Base-by-base conservation (phyloP, 768 basidiomycete species). In the Leucocoprinus leucothites region DNA sequence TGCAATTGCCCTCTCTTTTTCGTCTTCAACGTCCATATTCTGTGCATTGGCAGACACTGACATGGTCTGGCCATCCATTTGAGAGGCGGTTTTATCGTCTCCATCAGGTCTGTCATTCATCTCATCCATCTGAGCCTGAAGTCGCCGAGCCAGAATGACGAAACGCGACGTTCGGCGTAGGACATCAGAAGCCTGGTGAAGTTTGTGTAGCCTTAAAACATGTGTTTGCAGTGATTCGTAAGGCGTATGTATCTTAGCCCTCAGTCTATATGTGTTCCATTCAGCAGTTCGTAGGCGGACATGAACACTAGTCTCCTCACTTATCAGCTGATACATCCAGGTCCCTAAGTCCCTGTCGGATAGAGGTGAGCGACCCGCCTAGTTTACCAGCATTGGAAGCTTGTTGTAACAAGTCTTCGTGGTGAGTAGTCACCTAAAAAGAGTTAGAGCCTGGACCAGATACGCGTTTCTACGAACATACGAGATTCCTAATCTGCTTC, bases 111-210 rank as follows among this genome's bases (percentile, higher is more conserved):
- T 65, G 25, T 64, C 60, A 41, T 79, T 71, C 61, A 94, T 78
- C 61, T 90, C 90, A 14, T 70, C 74, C 85, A 98, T 94, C 71
- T 98, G 96, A 3, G 75, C 65, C 61, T 97, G 88, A 43, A 98
- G 77, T 34, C 97, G 78, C 22, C 91, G 80, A 0, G 89, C 85
- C 11, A 99, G 79, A 4, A 89, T 77, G 13, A 92, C 84, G 61
- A 98, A 98, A 38, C 97, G 82, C 3, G 88, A 86, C 0, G 86
- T 87, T 26, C 95, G 79, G 38, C 94, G 83, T 1, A 97, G 77
- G 25, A 95, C 76, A 63, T 97, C 93, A 0, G 89, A 85, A 2
- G 90, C 91, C 60, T 89, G 82, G 51, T 92, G 92, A 9, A 95
- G 76, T 40, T 87, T 85, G 51, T 87, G 82, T 13, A 98, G 78